Percentiles rank a stretch among this genome's conserved stretches.
These are phyloP conservation scores for Nematocida sp. DNA, from an alignment of 371 early-diverging fungal species.

Conservation along the genomic window DNA sequence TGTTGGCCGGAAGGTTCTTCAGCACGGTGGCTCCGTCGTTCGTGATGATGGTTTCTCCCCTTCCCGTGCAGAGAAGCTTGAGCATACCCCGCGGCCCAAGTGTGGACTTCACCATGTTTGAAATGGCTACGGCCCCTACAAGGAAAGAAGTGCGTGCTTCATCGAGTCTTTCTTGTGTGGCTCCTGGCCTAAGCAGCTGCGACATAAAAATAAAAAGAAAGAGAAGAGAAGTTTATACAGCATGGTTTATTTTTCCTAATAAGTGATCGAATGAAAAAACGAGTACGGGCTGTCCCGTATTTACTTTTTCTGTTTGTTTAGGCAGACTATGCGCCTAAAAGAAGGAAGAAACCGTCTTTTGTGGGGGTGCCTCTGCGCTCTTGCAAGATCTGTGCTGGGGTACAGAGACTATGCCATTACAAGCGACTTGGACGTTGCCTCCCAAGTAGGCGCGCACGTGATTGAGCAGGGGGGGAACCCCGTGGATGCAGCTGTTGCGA, in stretches of 20 bases:
- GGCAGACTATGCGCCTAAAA: neutral
- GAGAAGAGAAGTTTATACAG: neutral
- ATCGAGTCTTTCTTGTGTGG: slow-evolving; percentile 61
- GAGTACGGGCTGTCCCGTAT: no score
- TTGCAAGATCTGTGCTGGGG: no score
- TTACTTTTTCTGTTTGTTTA: no score
- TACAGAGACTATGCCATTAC: slow-evolving; percentile 68
- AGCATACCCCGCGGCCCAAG: slow-evolving; percentile 75
- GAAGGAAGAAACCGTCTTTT: no score
- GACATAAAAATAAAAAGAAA: slow-evolving; percentile 52
- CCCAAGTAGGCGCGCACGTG: slow-evolving; percentile 72
- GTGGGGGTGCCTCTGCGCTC: neutral
- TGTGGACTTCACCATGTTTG: slow-evolving; percentile 81
- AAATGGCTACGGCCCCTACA: slow-evolving; percentile 87
- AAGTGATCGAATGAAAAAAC: neutral
- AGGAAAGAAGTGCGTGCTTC: slow-evolving; percentile 68
- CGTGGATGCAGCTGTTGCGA: slow-evolving; percentile 85
- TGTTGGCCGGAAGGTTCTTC: slow-evolving; percentile 89
- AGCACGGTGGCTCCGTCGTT: slow-evolving; percentile 99
- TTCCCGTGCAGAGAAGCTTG: slow-evolving; percentile 75
- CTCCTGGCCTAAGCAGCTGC: slow-evolving; percentile 55
- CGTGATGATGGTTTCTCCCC: slow-evolving; percentile 81
- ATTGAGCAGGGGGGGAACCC: slow-evolving; percentile 84
- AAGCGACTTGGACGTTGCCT: slow-evolving; percentile 72
- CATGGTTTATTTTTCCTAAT: neutral